Conservation (phyloP, 2,329 filamentous ascomycete genomes). For the Xylogone sp. region DNA sequence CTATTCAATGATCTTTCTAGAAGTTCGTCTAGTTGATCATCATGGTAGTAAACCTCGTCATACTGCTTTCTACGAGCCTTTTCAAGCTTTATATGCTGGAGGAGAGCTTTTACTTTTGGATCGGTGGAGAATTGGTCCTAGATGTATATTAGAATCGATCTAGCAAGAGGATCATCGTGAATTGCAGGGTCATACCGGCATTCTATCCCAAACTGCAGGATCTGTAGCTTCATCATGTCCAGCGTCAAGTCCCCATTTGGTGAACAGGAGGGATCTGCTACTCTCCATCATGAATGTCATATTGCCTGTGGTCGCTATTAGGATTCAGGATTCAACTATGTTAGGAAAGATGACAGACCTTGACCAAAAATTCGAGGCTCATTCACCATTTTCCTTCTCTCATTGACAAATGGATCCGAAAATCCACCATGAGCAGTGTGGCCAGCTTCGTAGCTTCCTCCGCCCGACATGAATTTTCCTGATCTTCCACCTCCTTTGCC, state of each 20-base stretch:
- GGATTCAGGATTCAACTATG: neutral
- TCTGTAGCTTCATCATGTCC: neutral
- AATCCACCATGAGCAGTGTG: slow-evolving; percentile 37
- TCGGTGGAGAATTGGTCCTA: neutral
- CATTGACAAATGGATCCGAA: slow-evolving; percentile 41
- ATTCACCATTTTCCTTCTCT: slow-evolving; percentile 39
- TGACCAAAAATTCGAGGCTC: slow-evolving; percentile 21
- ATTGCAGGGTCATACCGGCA: neutral
- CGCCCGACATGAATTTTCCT: slow-evolving; percentile 44
- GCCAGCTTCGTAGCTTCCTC: slow-evolving; percentile 36
- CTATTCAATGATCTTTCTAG: neutral
- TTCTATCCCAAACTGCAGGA: slow-evolving; percentile 1
- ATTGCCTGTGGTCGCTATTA: slow-evolving; percentile 1
- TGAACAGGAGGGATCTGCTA: slow-evolving; percentile 2
- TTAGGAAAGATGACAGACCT: neutral
- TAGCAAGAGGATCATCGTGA: neutral
- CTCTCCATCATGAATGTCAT: slow-evolving; percentile 6
- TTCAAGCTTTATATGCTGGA: neutral
- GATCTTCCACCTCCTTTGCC: slow-evolving; percentile 39
- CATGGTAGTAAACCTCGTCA: neutral
- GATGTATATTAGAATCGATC: neutral
- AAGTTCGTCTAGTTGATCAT: neutral
- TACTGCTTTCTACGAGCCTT: neutral
- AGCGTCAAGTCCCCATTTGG: slow-evolving; percentile 2
- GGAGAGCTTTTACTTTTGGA: neutral